Conservation (phyloP, 1,284 basidiomycete genomes). For the Cutaneotrichosporon spelunceum region DNA sequence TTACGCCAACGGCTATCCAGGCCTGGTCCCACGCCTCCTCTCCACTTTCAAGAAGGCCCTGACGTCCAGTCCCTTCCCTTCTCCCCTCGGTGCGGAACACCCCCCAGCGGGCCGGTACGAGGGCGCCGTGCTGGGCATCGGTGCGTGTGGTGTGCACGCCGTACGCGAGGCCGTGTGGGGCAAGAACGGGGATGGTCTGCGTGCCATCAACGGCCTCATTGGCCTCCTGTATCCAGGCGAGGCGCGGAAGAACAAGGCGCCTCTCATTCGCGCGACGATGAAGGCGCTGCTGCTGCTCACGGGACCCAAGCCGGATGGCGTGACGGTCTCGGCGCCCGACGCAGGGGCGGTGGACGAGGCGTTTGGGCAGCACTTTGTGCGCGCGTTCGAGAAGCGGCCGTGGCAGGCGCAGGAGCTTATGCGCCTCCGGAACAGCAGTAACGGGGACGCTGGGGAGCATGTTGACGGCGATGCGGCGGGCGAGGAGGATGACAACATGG, state of each 20-base stretch:
- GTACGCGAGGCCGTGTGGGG: conserved; percentile 66
- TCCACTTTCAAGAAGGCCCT: conserved; percentile 88
- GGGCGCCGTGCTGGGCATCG: conserved; percentile 78
- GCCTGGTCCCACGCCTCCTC: conserved; percentile 62
- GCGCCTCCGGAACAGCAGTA: conserved; percentile 19
- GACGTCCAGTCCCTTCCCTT: conserved; percentile 41
- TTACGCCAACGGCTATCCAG: conserved; percentile 55
- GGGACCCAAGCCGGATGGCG: conserved; percentile 21
- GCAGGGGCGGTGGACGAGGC: conserved; percentile 22
- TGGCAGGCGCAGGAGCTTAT: conserved; percentile 37
- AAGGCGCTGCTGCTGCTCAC: conserved; percentile 23
- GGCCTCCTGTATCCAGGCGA: conserved; percentile 37
- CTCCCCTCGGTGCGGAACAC: conserved; percentile 38
- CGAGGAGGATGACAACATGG: conserved; percentile 15
- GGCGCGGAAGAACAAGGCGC: conserved; percentile 31
- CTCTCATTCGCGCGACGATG: conserved; percentile 35
- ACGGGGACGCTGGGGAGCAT: conserved; percentile 6
- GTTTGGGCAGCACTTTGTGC: conserved; percentile 36
- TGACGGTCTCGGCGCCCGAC: conserved; percentile 21
- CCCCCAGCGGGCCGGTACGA: conserved; percentile 65
- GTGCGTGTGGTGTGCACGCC: conserved; percentile 77
- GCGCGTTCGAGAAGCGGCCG: conserved; percentile 36
- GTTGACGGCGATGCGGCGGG: conserved; percentile 1
- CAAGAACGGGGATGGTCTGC: conserved; percentile 30
- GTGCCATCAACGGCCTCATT: conserved; percentile 33